These are phyloP conservation scores for Ganoderma leucocontextum DNA, from an alignment of 1,284 basidiomycete genomes.

Conservation along the genomic window DNA sequence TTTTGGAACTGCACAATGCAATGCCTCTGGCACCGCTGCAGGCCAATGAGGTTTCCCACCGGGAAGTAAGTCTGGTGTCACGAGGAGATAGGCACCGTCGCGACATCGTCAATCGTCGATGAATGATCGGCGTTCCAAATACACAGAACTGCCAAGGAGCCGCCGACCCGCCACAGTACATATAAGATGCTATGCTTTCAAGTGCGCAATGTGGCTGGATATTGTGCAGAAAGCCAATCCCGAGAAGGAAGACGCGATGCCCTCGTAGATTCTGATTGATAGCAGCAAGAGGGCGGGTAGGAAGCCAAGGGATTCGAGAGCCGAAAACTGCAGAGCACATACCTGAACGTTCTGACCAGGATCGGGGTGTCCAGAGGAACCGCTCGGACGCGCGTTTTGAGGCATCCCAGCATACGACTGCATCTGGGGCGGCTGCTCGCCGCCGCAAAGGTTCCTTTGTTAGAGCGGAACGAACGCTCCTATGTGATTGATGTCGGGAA, in stretches of 20 bases:
- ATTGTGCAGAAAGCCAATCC: background rate
- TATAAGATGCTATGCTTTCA: too few relatives aligned
- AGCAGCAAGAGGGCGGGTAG: background rate
- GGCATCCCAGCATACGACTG: background rate
- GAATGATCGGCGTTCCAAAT: too few relatives aligned
- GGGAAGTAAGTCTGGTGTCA: too few relatives aligned
- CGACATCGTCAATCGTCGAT: too few relatives aligned
- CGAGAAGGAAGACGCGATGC: background rate
- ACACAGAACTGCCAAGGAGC: too few relatives aligned
- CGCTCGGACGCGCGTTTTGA: background rate
- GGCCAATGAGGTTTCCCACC: too few relatives aligned
- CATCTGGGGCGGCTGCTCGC: background rate
- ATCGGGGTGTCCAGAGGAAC: conserved; percentile 1
- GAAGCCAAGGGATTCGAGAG: background rate
- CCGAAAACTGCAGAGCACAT: background rate
- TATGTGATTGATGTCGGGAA: background rate
- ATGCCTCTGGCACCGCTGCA: too few relatives aligned
- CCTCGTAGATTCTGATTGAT: background rate
- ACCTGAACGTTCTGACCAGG: conserved; percentile 6
- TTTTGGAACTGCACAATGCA: too few relatives aligned
- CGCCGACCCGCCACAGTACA: too few relatives aligned
- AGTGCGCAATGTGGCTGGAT: background rate
- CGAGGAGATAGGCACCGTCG: too few relatives aligned
- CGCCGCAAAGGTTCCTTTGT: conserved; percentile 6
- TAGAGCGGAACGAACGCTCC: background rate